phyloP scores from a whole-genome alignment of 1,284 basidiomycete genomes.

The Fomitopsis palustris region DNA sequence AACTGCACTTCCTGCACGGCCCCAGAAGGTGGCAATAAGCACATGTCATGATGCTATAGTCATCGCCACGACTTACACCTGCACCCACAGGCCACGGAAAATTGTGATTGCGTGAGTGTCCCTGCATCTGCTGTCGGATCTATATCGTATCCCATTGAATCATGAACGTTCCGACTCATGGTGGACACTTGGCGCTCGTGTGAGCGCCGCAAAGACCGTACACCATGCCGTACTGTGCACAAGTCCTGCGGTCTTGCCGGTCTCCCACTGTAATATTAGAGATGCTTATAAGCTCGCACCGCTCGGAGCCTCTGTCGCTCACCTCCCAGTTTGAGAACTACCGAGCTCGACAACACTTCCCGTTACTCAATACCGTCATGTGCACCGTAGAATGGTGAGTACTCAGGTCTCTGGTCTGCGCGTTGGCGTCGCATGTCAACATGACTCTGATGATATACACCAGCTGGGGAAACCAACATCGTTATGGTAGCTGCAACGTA shows the following conservation, averaged over 20 bases:
- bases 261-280: slow-evolving; percentile 2
- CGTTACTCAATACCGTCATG: not conserved
- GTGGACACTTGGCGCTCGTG: not conserved
- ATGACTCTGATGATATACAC: not conserved
- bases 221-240: not conserved
- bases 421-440: too few species aligned
- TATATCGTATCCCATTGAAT: not conserved
- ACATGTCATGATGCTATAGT: not conserved
- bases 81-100: not conserved
- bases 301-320: not conserved
- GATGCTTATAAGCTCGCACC: not conserved
- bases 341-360: not conserved
- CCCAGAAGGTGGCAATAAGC: not conserved
- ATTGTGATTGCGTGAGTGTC: not conserved
- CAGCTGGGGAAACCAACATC: slow-evolving; percentile 4
- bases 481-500: slow-evolving; percentile 24
- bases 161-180: not conserved
- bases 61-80: not conserved
- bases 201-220: not conserved
- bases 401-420: too few species aligned
- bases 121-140: not conserved
- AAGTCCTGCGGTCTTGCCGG: not conserved
- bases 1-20: not conserved
- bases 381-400: slow-evolving; percentile 6
- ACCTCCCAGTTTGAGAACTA: not conserved